These are phyloP conservation scores for Sugiyamaella castrensis DNA, from an alignment of 1,139 yeast genomes.

Conservation along the genomic window DNA sequence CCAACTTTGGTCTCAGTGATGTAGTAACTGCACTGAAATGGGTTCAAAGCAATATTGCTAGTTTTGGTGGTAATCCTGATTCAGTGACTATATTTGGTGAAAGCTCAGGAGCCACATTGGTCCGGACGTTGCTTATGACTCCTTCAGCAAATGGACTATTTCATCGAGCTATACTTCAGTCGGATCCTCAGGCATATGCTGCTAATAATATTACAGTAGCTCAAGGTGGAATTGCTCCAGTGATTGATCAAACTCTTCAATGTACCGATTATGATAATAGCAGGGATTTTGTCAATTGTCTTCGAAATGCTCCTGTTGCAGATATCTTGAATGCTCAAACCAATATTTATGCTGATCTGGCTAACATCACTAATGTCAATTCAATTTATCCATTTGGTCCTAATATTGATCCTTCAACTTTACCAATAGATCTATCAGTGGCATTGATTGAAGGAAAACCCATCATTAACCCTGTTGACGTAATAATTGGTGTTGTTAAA, in stretches of 20 bases:
- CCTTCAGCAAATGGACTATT: constrained; percentile 28
- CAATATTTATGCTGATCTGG: constrained; percentile 9
- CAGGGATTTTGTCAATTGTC: constrained; percentile 19
- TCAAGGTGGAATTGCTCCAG: constrained; percentile 20
- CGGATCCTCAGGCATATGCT: constrained; percentile 34
- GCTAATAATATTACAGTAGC: constrained; percentile 26
- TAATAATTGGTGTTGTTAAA: constrained; percentile 30
- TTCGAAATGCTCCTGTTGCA: constrained; percentile 21
- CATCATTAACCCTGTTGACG: constrained; percentile 28
- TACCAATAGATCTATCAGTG: constrained; percentile 25
- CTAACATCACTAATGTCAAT: constrained; percentile 21
- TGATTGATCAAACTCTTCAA: constrained; percentile 17
- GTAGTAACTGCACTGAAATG: constrained; percentile 37
- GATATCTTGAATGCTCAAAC: constrained; percentile 25
- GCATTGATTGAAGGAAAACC: constrained; percentile 22
- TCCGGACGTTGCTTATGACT: constrained; percentile 30
- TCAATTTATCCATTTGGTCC: constrained; percentile 32
- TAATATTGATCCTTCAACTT: constrained; percentile 27
- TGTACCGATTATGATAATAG: constrained; percentile 19
- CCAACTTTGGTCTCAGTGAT: constrained; percentile 39
- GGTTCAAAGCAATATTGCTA: constrained; percentile 37
- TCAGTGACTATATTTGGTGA: constrained; percentile 40
- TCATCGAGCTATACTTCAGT: constrained; percentile 32
- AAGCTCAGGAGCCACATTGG: constrained; percentile 39
- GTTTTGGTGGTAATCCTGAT: constrained; percentile 39